A percentile compares a stretch with the other conserved stretches of the same genome.
Conservation (phyloP, 2,329 filamentous ascomycete genomes). For the Pseudogymnoascus destructans region DNA sequence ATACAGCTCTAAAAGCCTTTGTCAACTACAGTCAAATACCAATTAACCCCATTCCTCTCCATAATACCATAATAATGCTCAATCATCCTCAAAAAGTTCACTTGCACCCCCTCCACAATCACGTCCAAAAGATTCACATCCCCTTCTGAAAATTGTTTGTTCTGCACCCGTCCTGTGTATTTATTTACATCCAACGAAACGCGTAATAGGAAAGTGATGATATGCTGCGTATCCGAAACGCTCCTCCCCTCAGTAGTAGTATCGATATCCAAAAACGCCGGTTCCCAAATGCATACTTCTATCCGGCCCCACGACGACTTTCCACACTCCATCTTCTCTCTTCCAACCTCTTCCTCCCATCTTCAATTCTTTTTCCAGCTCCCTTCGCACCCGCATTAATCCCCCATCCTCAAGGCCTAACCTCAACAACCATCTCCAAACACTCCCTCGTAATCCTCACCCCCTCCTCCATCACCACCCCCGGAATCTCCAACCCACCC, state of each 20-base stretch:
- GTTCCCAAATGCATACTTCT: constrained; percentile 5
- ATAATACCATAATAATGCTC: not conserved
- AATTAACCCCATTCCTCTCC: not conserved
- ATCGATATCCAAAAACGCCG: constrained; percentile 5
- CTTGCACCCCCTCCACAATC: not conserved
- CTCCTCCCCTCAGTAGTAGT: not conserved
- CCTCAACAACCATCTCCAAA: constrained; percentile 33
- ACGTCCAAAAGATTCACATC: not conserved
- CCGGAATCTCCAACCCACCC: constrained; percentile 41
- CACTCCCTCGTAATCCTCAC: constrained; percentile 46
- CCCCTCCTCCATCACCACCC: constrained; percentile 47
- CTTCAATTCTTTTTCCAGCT: not conserved
- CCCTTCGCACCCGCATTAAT: not conserved
- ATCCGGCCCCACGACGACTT: not conserved
- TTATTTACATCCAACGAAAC: constrained; percentile 1
- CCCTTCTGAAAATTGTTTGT: not conserved
- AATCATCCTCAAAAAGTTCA: not conserved
- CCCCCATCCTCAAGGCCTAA: constrained; percentile 10
- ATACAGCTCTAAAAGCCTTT: not conserved
- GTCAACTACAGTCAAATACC: not conserved
- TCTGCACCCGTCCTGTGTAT: not conserved
- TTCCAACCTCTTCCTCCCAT: not conserved
- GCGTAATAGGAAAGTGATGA: not conserved
- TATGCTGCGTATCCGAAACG: not conserved
- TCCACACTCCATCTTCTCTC: not conserved